Base-by-base conservation (phyloP, 345 rosid species). In the Brassica cretica region DNA sequence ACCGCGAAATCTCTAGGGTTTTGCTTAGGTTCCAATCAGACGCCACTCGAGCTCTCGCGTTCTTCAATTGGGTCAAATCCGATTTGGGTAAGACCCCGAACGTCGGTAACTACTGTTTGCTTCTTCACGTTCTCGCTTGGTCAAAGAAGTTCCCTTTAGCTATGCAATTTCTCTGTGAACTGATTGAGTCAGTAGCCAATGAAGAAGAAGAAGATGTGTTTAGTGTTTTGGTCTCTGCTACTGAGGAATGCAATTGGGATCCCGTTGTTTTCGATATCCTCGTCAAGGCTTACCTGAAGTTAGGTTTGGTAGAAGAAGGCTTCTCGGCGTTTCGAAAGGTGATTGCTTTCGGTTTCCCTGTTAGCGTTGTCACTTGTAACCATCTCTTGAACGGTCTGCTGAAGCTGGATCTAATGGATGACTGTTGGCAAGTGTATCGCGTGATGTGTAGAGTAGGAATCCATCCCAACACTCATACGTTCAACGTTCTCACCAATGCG, bases 361-460 rank as follows among this genome's bases (percentile, higher is more conserved):
- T 95, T 8, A 87, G 89, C 75, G 91, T 88, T 60, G 82, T 91
- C 62, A 81, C 97, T 62, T 92, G 96, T 75, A 94, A 94, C 81
- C 84, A 72, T 76, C 95, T 94, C 76, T 78, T 94, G 79, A 85
- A 88, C 76, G 93, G 96, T 16, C 74, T 92, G 83, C 46, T 88
- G 87, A 89, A 87, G 64, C 11, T 84, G 76, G 88, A 91, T 56
- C 72, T 51, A 39, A 51, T 82, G 66, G 82, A 81, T 35, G 78
- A 79, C 60, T 94, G 98, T 78, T 94, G 98, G 98, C 56, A 72
- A 70, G 88, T 94, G 69, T 91, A 94, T 74, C 80, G 77, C 44
- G 87, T 79, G 59, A 94, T 94, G 98, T 82, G 83, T 53, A 81
- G 80, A 81, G 74, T 84, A 3, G 90, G 93, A 39, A 82, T 92